Base-by-base conservation (phyloP, 306 rosid genomes). In the Vigna angularis region DNA sequence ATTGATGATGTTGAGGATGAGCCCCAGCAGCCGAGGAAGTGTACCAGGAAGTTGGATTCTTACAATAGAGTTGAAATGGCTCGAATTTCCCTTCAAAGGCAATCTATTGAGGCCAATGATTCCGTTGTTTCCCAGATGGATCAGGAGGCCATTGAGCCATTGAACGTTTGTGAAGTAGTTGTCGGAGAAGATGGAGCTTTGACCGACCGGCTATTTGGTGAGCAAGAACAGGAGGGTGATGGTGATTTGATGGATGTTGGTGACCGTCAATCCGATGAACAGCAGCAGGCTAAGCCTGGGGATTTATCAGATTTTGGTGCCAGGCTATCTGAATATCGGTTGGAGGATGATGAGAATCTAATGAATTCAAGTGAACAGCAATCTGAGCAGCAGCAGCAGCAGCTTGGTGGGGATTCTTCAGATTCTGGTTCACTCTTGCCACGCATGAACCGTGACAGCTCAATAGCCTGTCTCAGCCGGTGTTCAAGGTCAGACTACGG, bases 401-500 rank as follows among this genome's bases (percentile, higher is more conserved):
- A 68, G 3, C 52, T 66, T 9, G 70, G 45, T 57, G 91, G 91
- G 61, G 75, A 82, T 47, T 78, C 87, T 34, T 91, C 97, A 0
- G 90, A 90, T 76, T 87, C 97, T 0, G 89, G 77, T n/a, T 82
- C 94, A 5, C 88, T 87, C 49, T 75, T 76, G 56, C 84, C 86
- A 3, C 77, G 85, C 16, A 89, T 94, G 87, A 93, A 89, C 66
- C 78, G 91, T 2, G 98, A 94, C 83, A 94, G 91, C 83, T 92
- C 96, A 12, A 86, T 90, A 1, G 84, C 90, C 7, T 89, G 96
- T 70, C 87, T 94, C 13, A 84, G 93, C 69, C 91, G 89, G 15
- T 94, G 97, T 69, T 94, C 98, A 1, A 83, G 98, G 83, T 94
- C 97, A 0, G 94, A 89, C 67, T 94, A 89, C 22, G 97, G 97